A percentile compares a stretch with the other conserved stretches of the same genome.
Evolutionary conservation across 2,329 filamentous ascomycete species (phyloP).

Genomic region (Pseudogymnoascus sp.): DNA sequence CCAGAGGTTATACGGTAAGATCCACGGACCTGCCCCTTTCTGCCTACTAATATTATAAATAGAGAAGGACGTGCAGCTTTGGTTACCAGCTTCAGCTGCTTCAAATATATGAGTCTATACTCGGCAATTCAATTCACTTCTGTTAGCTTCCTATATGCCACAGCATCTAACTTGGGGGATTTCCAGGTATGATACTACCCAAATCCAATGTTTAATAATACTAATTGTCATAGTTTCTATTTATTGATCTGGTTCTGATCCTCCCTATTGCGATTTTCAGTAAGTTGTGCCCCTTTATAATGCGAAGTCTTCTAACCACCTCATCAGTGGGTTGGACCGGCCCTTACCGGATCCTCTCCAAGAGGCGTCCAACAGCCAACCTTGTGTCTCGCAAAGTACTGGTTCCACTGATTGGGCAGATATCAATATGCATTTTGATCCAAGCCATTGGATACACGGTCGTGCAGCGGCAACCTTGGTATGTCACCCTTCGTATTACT

Average conservation of each 20-base stretch:
- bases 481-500: constrained; percentile 20
- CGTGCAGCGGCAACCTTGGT: constrained; percentile 76
- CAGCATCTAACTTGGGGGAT: constrained; percentile 87
- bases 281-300: constrained; percentile 31
- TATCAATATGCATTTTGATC: constrained; percentile 67
- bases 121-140: constrained; percentile 98
- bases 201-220: constrained; percentile 3
- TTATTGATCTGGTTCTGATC: constrained; percentile 88
- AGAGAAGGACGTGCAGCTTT: constrained; percentile 86
- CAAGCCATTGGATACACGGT: constrained; percentile 67
- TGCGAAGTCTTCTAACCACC: background rate
- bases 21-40: background rate
- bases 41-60: constrained; percentile 12
- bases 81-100: constrained; percentile 98
- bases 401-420: constrained; percentile 81
- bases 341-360: constrained; percentile 66
- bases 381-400: constrained; percentile 90
- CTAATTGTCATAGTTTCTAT: constrained; percentile 57
- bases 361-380: constrained; percentile 83
- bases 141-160: constrained; percentile 92
- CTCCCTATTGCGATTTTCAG: constrained; percentile 94
- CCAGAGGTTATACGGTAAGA: constrained; percentile 73
- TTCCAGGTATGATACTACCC: constrained; percentile 57
- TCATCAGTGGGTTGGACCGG: constrained; percentile 82
- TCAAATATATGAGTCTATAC: constrained; percentile 99